These are phyloP conservation scores for Phycomyces nitens DNA, from an alignment of 192 early-diverging fungal genomes.

Conservation along the genomic window DNA sequence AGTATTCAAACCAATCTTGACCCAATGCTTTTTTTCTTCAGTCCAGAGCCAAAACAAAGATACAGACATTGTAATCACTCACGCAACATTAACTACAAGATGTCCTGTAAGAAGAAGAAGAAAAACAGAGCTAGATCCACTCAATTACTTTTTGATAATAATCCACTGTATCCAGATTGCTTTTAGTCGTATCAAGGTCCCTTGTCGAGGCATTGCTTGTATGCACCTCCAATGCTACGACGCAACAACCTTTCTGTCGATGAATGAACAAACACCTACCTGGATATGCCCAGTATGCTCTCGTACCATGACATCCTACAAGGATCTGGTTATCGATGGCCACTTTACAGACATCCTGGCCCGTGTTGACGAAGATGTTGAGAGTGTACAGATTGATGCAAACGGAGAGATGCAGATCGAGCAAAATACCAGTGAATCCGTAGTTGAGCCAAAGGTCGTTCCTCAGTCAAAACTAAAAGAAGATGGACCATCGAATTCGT, in stretches of 20 bases:
- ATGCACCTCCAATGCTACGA: constrained; percentile 87
- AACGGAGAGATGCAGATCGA: constrained; percentile 21
- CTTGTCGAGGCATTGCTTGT: constrained; percentile 59
- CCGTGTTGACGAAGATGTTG: constrained; percentile 32
- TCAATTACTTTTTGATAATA: not conserved
- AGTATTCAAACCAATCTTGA: not conserved
- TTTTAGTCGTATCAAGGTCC: constrained; percentile 60
- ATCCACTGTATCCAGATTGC: constrained; percentile 54
- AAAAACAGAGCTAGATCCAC: not conserved
- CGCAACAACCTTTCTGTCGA: constrained; percentile 60
- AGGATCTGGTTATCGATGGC: constrained; percentile 68
- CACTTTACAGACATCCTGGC: constrained; percentile 44
- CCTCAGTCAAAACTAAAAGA: too few species aligned
- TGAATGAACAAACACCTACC: constrained; percentile 64
- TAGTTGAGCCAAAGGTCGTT: too few species aligned
- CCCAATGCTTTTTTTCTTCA: constrained; percentile 14
- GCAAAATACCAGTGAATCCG: too few species aligned
- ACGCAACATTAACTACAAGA: constrained; percentile 65
- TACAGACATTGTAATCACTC: constrained; percentile 61
- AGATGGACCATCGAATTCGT: too few species aligned
- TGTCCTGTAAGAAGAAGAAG: constrained; percentile 56
- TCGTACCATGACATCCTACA: constrained; percentile 41
- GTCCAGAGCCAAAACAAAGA: constrained; percentile 49
- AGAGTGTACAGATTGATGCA: constrained; percentile 42
- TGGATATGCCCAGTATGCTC: constrained; percentile 79